These are phyloP conservation scores for Trypanosoma avium DNA, from an alignment of 208 protist genomes.

Conservation along the genomic window DNA sequence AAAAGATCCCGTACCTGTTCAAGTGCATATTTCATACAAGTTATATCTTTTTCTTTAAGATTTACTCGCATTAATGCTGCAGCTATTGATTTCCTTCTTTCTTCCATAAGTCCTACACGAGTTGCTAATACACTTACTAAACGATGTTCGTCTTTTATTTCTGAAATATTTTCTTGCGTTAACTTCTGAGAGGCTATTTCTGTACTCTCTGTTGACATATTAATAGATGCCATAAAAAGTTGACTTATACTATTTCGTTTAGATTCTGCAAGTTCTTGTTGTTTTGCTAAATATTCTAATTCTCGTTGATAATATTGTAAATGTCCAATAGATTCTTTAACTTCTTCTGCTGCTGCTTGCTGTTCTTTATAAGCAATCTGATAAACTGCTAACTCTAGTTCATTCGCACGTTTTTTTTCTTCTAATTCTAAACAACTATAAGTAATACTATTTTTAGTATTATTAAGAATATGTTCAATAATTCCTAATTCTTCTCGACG, in stretches of 20 bases:
- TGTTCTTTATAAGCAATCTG: constrained; percentile 78
- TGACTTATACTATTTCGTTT: constrained; percentile 40
- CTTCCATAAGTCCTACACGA: constrained; percentile 42
- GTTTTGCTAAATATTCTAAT: constrained; percentile 49
- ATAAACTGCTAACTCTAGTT: constrained; percentile 66
- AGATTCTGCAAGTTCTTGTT: constrained; percentile 47
- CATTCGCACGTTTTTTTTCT: constrained; percentile 36
- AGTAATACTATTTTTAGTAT: constrained; percentile 22
- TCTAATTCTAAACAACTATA: constrained; percentile 31
- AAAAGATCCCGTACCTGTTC: constrained; percentile 18
- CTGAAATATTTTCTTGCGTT: constrained; percentile 3
- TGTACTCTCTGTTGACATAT: constrained; percentile 10
- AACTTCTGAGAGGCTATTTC: neutral
- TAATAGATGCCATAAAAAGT: constrained; percentile 28
- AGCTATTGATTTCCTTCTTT: constrained; percentile 37
- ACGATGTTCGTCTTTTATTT: constrained; percentile 36
- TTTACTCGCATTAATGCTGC: constrained; percentile 27
- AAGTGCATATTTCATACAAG: neutral
- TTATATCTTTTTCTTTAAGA: constrained; percentile 7
- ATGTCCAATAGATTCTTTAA: constrained; percentile 36
- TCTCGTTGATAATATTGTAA: constrained; percentile 30
- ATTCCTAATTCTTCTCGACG: constrained; percentile 34
- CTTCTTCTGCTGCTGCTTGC: constrained; percentile 54
- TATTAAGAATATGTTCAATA: constrained; percentile 34
- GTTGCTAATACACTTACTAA: constrained; percentile 38